These are phyloP conservation scores for Ceratocystis papillata DNA, from an alignment of 2,329 filamentous ascomycete genomes.

Conservation along the genomic window DNA sequence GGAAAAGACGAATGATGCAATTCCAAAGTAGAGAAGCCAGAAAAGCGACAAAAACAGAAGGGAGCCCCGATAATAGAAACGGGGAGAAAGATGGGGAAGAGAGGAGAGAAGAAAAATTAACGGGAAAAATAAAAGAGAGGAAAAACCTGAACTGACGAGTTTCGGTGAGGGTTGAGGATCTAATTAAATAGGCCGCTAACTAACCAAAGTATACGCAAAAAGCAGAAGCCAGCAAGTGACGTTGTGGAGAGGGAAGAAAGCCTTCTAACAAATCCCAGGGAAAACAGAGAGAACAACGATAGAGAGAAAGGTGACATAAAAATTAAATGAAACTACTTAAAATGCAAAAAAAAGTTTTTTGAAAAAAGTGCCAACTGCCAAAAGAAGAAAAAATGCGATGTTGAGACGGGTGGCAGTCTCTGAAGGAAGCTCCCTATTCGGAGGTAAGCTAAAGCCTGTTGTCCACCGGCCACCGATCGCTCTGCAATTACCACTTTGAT, in stretches of 20 bases:
- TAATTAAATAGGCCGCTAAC: conserved; percentile 16
- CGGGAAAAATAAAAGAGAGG: conserved; percentile 23
- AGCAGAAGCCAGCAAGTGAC: conserved; percentile 14
- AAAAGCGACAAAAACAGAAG: background rate
- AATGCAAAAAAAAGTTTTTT: background rate
- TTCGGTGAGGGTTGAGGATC: conserved; percentile 17
- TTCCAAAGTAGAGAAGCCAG: background rate
- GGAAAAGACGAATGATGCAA: no score
- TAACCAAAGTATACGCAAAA: background rate
- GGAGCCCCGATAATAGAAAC: conserved; percentile 10
- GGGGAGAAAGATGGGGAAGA: conserved; percentile 14
- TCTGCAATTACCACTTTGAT: no score
- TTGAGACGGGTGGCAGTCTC: background rate
- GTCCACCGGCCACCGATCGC: no score
- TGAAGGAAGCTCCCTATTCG: background rate
- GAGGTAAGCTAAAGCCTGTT: background rate
- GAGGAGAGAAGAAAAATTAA: conserved; percentile 13
- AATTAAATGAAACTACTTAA: background rate
- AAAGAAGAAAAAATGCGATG: background rate
- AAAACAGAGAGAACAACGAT: background rate
- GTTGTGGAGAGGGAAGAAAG: conserved; percentile 13
- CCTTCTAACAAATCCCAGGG: background rate
- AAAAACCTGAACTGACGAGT: conserved; percentile 2
- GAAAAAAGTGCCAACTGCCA: background rate
- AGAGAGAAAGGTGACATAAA: background rate